Base-by-base conservation (phyloP, 2,329 filamentous ascomycete species). In the Apiospora koreana region DNA sequence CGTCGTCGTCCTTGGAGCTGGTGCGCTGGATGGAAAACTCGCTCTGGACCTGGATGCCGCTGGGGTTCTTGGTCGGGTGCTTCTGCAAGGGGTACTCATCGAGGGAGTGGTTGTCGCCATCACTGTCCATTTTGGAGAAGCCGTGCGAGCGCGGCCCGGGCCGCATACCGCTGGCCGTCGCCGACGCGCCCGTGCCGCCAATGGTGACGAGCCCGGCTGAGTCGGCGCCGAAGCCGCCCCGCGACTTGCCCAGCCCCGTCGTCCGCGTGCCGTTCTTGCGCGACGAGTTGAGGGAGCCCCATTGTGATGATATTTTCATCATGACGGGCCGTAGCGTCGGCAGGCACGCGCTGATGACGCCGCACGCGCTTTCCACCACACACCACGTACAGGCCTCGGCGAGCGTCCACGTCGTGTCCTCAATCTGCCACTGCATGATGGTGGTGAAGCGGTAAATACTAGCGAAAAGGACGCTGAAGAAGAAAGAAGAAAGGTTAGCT, bases 261-360 rank as follows among this genome's bases (percentile, higher is more conserved):
- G 25, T 41, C 41, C 14, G 28, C 6, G 54, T 45, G 9, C 35
- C 12, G n/a, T n/a, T n/a, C 14, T 16, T 18, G 25, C 42, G 58
- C 58, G 41, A 54, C 68, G 41, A 43, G 50, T 42, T 69, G 35
- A 65, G n/a, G 4, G 48, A 64, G 54, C 25, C 38, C 43, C 54
- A 69, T 23, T 62, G 42, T 1, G 31, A 41, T 0, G 68, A 50
- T 12, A 69, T 43, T 23, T 62, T 69, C 21, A 21, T 45, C 45
- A 69, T 38, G 45, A 70, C 48, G 8, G 81, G 81, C n/a, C 83
- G 82, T 35, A 84, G 77, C 0, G 83, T 83, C 6, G 83, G 83
- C 0, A 83, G 80, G 69, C 82, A 84, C 2, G 80, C 82, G 25
- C 80, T 80, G 70, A 84, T 82, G 41, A 83, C 78, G 68, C 80